These are phyloP conservation scores for Lipomyces spencermartinsiae DNA, from an alignment of 805 yeast genomes.

Conservation along the genomic window DNA sequence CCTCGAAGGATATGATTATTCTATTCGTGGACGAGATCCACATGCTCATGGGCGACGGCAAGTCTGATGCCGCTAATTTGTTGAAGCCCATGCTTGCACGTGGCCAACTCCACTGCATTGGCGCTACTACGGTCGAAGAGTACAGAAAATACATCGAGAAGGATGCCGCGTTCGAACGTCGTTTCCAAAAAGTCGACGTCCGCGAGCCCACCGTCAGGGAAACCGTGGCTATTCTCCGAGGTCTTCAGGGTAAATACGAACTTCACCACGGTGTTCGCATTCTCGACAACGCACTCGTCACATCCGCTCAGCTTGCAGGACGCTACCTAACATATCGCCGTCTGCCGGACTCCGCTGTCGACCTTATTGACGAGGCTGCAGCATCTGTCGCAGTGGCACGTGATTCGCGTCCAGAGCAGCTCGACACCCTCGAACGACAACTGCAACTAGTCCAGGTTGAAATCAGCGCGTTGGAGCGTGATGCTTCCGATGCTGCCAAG, in stretches of 20 bases:
- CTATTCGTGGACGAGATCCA: conserved; percentile 97
- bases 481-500: conserved; percentile 71
- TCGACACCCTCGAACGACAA: conserved; percentile 92
- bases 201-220: conserved; percentile 91
- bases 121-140: conserved; percentile 96
- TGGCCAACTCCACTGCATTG: conserved; percentile 95
- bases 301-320: conserved; percentile 94
- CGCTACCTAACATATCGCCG: conserved; percentile 94
- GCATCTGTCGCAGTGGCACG: conserved; percentile 98
- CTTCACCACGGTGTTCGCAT: conserved; percentile 98
- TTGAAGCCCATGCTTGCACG: conserved; percentile 97
- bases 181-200: conserved; percentile 97
- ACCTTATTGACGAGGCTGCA: conserved; percentile 92
- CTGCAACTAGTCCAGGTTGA: conserved; percentile 91
- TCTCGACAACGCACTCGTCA: conserved; percentile 88
- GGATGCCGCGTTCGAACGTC: conserved; percentile 98
- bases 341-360: conserved; percentile 96
- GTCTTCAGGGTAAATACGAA: conserved; percentile 92
- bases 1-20: conserved; percentile 76
- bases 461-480: conserved; percentile 95
- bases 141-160: conserved; percentile 91
- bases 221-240: conserved; percentile 95
- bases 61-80: conserved; percentile 94
- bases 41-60: conserved; percentile 99
- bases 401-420: conserved; percentile 96